Conservation (phyloP, 2,329 filamentous ascomycete species). For the Calonectria leucothoes region DNA sequence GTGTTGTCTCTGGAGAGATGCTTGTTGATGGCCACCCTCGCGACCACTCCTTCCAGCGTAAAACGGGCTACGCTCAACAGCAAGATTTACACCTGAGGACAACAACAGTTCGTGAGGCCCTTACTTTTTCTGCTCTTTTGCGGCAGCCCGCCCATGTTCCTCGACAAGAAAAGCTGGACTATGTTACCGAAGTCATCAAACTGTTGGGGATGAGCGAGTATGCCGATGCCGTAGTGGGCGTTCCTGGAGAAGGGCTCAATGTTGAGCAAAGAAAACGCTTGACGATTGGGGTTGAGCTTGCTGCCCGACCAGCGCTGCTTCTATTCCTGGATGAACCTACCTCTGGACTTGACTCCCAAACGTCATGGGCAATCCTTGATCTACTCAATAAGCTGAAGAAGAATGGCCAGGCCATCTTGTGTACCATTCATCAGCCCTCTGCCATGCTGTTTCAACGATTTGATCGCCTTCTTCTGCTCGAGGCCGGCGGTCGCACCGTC, state of each 20-base stretch:
- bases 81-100: conserved; percentile 60
- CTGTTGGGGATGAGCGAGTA: conserved; percentile 65
- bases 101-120: conserved; percentile 57
- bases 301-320: conserved; percentile 55
- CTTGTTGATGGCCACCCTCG: conserved; percentile 72
- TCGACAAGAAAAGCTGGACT: conserved; percentile 59
- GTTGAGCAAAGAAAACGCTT: conserved; percentile 62
- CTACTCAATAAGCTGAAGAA: conserved; percentile 72
- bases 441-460: conserved; percentile 20
- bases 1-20: conserved; percentile 75
- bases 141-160: conserved; percentile 55
- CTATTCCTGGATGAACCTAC: conserved; percentile 66
- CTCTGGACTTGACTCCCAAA: conserved; percentile 66
- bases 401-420: conserved; percentile 59
- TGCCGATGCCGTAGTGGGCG: conserved; percentile 61
- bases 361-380: conserved; percentile 76
- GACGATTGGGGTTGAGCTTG: conserved; percentile 59
- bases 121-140: conserved; percentile 53
- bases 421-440: conserved; percentile 62
- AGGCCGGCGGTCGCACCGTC: conserved; percentile 25
- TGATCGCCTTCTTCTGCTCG: conserved; percentile 51
- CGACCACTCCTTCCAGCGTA: conserved; percentile 75
- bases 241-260: conserved; percentile 55
- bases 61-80: conserved; percentile 77
- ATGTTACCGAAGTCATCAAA: conserved; percentile 63